Evolutionary conservation across 441 rosid genomes (phyloP).

Genomic region (Pelargonium citronellum): DNA sequence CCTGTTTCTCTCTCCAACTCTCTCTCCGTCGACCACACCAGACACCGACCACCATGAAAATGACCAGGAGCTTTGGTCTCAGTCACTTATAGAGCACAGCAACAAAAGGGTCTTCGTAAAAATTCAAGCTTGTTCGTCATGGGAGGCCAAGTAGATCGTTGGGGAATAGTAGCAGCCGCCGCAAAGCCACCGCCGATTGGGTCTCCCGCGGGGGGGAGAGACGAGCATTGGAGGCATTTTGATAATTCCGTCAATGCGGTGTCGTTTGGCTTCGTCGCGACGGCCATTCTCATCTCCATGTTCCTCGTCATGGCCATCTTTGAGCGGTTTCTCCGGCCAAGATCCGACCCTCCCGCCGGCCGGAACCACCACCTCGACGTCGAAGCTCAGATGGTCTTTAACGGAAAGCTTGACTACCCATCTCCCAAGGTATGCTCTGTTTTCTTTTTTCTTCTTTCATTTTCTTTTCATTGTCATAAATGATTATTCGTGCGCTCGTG

Average conservation of each 20-base stretch:
- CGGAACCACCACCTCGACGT: neutral
- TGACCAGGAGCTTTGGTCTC: no score
- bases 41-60: no score
- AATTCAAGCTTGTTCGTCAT: neutral
- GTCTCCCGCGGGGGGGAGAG: no score
- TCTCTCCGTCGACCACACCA: no score
- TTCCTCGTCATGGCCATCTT: neutral
- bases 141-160: no score
- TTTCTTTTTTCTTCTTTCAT: neutral
- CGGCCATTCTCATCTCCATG: conserved; percentile 45
- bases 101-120: no score
- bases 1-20: no score
- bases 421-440: neutral
- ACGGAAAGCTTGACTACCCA: neutral
- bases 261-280: conserved; percentile 13
- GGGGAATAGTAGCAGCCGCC: no score
- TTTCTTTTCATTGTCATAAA: no score
- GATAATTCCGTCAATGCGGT: conserved; percentile 79
- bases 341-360: neutral
- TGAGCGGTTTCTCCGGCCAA: neutral
- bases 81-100: no score
- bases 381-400: neutral
- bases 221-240: conserved; percentile 56
- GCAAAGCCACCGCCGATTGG: no score
- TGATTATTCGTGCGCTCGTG: no score